Evolutionary conservation across 306 rosid genomes (phyloP).

Genomic region (Lathyrus aphaca): DNA sequence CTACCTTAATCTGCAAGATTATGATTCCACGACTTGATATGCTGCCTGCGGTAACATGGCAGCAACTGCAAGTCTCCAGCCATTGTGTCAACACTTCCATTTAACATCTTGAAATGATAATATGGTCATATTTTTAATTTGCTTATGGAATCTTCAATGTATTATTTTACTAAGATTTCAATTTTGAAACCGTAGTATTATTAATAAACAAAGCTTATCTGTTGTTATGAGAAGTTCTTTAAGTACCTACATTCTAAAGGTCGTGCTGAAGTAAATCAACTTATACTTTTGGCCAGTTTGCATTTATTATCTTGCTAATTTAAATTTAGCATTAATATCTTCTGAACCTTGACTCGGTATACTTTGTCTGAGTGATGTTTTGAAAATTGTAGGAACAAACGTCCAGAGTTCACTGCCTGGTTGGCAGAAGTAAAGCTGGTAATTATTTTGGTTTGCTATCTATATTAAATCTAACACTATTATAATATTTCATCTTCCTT

Average conservation of each 20-base stretch:
- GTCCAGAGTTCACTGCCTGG: conserved; percentile 99
- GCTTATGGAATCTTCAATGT: conserved; percentile 25
- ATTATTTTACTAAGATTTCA: neutral
- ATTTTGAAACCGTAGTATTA: conserved; percentile 17
- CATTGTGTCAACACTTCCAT: neutral
- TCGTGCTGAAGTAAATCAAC: conserved; percentile 11
- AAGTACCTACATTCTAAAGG: neutral
- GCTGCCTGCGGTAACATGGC: neutral
- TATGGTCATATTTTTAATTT: neutral
- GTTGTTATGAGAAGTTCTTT: conserved; percentile 12
- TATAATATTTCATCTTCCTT: neutral
- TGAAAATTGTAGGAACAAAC: conserved; percentile 71
- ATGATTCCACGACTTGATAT: neutral
- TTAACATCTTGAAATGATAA: conserved; percentile 8
- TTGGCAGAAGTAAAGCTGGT: conserved; percentile 92
- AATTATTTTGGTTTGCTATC: conserved; percentile 35
- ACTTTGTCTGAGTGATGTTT: conserved; percentile 38
- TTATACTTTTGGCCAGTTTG: conserved; percentile 22
- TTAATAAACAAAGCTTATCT: conserved; percentile 4
- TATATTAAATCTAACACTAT: conserved; percentile 2
- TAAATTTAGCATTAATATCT: conserved; percentile 35
- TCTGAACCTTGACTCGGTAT: conserved; percentile 34
- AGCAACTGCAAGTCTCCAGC: neutral
- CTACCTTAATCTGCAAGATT: neutral
- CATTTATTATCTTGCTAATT: conserved; percentile 19